A percentile compares a stretch with the other conserved stretches of the same genome.
These are phyloP conservation scores for Verticillium longisporum DNA, from an alignment of 2,329 filamentous ascomycete genomes.

Conservation along the genomic window DNA sequence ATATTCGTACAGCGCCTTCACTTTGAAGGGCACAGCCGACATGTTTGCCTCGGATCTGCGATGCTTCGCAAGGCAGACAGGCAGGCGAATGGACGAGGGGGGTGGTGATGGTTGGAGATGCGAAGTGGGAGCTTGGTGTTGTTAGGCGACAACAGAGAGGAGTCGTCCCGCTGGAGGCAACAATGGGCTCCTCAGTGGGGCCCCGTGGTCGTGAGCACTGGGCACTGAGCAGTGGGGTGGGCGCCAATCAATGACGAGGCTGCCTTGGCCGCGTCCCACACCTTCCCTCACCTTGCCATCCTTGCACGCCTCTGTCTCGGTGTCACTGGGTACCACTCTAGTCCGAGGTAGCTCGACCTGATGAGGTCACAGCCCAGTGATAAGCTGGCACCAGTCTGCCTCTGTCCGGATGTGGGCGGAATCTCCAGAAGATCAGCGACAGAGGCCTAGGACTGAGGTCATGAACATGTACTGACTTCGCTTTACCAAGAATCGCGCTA, in stretches of 20 bases:
- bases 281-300: not conserved
- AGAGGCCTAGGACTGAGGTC: not conserved
- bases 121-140: constrained; percentile 1
- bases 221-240: not conserved
- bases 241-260: not conserved
- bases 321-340: not conserved
- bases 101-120: not conserved
- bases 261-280: not conserved
- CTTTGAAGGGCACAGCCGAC: constrained; percentile 67
- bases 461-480: too few species aligned
- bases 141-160: not conserved
- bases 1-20: constrained; percentile 96
- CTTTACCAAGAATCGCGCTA: too few species aligned
- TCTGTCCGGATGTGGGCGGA: not conserved
- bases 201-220: not conserved
- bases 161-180: constrained; percentile 1
- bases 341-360: not conserved
- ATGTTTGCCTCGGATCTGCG: constrained; percentile 5
- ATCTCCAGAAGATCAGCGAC: not conserved
- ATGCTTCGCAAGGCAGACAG: not conserved
- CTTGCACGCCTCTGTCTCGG: not conserved
- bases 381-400: not conserved
- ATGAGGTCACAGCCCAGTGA: not conserved
- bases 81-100: not conserved
- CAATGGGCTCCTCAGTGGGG: not conserved